These are phyloP conservation scores for Russula abietina DNA, from an alignment of 768 basidiomycete species.

Conservation along the genomic window DNA sequence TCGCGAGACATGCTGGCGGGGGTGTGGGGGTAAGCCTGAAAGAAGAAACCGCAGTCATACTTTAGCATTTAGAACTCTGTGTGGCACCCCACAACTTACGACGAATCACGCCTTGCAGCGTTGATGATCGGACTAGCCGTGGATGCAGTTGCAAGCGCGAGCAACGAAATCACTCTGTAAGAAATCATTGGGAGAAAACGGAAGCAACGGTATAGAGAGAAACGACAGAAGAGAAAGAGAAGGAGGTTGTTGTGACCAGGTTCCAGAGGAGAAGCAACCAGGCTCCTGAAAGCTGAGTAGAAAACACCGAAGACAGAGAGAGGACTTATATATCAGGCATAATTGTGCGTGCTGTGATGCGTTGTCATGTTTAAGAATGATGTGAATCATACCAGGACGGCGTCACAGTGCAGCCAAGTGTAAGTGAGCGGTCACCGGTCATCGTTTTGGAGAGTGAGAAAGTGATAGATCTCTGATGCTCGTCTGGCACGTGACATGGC, in stretches of 20 bases:
- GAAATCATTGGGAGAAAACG: constrained; percentile 2
- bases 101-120: background rate
- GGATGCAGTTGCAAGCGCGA: constrained; percentile 5
- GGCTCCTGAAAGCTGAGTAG: constrained; percentile 18
- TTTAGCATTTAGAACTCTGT: background rate
- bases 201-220: background rate
- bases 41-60: background rate
- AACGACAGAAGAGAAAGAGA: constrained; percentile 15
- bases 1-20: constrained; percentile 14
- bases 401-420: no score
- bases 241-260: constrained; percentile 4
- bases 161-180: constrained; percentile 6
- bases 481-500: no score
- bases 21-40: constrained; percentile 16
- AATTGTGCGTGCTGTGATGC: background rate
- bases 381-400: background rate
- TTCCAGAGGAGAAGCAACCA: constrained; percentile 22
- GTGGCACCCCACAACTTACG: constrained; percentile 6
- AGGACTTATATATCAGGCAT: constrained; percentile 3
- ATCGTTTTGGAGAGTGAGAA: no score
- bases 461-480: no score
- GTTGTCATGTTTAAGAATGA: constrained; percentile 1
- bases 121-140: constrained; percentile 20
- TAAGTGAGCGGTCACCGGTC: no score
- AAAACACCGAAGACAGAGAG: background rate